Evolutionary conservation across 2,329 filamentous ascomycete genomes (phyloP), one percentile per base, ranked within the genome.

Genomic region (Aspergillus pseudoviridinutans): DNA sequence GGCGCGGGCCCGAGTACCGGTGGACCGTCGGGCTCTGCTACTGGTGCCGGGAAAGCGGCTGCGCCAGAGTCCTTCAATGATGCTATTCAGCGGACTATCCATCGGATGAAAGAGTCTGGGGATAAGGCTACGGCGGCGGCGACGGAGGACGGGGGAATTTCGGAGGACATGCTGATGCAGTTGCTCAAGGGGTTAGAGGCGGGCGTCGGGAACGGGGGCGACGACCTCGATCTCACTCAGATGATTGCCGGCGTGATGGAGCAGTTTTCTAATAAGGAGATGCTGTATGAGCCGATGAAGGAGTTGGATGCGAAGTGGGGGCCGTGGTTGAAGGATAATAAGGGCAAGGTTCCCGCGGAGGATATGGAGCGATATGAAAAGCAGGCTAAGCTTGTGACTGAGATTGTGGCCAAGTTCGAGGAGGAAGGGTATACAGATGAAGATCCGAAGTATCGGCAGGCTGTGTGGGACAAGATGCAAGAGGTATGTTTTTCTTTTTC

Each of bases 211-310:
- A 79, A 76, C 5, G 80, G 74, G 0, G 87, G 84, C 9, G 77
- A 79, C 58, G 91, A 97, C 56, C 92, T 94, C 66, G 92, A 96
- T 66, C 90, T 97, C 68, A 92, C 91, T 57, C 93, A 96, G 78
- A 91, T 97, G 86, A 84, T 99, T 58, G 86, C 96, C 82, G 90
- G 90, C 54, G 96, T 97, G 91, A 97, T 99, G 93, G 91, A 97
- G 77, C 92, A 99, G 75, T 82, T 99, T 61, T 97, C 94, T 3
- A 96, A 96, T 75, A 97, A 96, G 79, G 94, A 97, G 66, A 97
- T 99, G 61, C 78, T 99, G 52, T 97, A 97, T 72, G 93, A 99
- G 78, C 94, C 94, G 2, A 97, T 99, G 92, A 96, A 96, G 79
- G 94, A 99, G 76, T 80, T 99, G 50, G 80, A 96, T 73, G 88